Base-by-base conservation (phyloP, 2,329 filamentous ascomycete genomes). In the Byssothecium circinans region DNA sequence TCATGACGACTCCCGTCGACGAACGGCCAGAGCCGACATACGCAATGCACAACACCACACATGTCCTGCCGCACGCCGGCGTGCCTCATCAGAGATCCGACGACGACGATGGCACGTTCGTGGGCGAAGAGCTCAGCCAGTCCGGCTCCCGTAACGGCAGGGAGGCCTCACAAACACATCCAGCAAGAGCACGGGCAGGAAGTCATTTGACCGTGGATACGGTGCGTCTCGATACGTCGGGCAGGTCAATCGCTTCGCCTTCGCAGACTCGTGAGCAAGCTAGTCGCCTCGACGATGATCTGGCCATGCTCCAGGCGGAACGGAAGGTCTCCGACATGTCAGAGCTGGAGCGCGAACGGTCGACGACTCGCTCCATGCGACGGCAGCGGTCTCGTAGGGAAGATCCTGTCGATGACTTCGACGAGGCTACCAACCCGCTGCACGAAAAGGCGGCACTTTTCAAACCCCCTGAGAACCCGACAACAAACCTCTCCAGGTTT, bases 361-460 rank as follows among this genome's bases (percentile, higher is more conserved):
- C 68, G 1, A 60, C 65, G 33, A 65, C 65, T 4, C 72, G 68
- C 20, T 80, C 80, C 2, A 71, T 83, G 32, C 72, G 74, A 48
- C 75, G 76, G 12, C 76, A 78, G 3, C 74, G 81, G 38, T 82
- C 80, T 4, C 75, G 77, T 33, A 72, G 75, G 8, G 73, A 77
- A 1, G 82, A 86, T 17, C 77, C 78, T 2, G 71, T 86, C 3
- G 85, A 87, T 60, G 84, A 87, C 44, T 86, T 87, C 56, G 84
- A 86, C 54, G 76, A 79, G 37, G 81, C 82, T 18, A 88, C 85
- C 2, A 87, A 86, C 43, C 85, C 86, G 0, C 72, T 88, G 27
- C 85, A 88, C 59, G 84, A 88, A 63, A 82, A 82, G 60, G 77
- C 83, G 1, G 79, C 81, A 32, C 72, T 83, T 37, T 88, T 87